Conservation (phyloP, 495 filamentous ascomycete genomes). For the Tuber borchii region DNA sequence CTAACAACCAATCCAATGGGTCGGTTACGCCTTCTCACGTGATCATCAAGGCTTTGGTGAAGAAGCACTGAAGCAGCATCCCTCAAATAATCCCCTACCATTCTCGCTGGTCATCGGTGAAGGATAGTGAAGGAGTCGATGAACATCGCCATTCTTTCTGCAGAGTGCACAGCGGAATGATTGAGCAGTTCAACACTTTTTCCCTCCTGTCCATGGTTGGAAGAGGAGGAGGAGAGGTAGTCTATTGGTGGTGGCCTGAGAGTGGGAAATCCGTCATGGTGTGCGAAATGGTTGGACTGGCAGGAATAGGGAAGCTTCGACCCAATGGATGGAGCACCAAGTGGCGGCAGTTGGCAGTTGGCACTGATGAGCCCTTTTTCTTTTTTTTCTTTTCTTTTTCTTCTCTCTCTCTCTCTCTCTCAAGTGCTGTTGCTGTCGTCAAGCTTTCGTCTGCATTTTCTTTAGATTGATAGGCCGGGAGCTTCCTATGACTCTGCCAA, state of each 20-base stretch:
- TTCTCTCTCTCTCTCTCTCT: too few species aligned
- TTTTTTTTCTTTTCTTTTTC: not conserved
- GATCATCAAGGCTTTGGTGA: not conserved
- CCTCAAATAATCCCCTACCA: not conserved
- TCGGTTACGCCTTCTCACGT: not conserved
- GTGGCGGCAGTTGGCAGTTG: not conserved
- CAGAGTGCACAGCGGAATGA: not conserved
- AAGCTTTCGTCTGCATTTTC: constrained; percentile 12
- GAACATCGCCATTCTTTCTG: not conserved
- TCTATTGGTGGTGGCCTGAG: too few species aligned
- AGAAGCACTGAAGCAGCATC: not conserved
- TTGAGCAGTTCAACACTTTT: not conserved
- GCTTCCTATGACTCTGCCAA: not conserved
- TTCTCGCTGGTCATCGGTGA: not conserved
- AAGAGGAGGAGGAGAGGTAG: not conserved
- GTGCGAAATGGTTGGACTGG: not conserved
- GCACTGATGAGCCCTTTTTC: not conserved
- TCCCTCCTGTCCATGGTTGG: not conserved
- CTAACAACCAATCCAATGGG: not conserved
- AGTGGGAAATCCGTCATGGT: not conserved
- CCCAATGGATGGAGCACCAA: not conserved
- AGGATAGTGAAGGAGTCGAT: not conserved
- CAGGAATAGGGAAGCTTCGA: not conserved
- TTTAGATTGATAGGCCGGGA: constrained; percentile 3
- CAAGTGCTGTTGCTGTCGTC: constrained; percentile 8